Conservation (phyloP, 257 asterid genomes). For the Penstemon barbatus region DNA sequence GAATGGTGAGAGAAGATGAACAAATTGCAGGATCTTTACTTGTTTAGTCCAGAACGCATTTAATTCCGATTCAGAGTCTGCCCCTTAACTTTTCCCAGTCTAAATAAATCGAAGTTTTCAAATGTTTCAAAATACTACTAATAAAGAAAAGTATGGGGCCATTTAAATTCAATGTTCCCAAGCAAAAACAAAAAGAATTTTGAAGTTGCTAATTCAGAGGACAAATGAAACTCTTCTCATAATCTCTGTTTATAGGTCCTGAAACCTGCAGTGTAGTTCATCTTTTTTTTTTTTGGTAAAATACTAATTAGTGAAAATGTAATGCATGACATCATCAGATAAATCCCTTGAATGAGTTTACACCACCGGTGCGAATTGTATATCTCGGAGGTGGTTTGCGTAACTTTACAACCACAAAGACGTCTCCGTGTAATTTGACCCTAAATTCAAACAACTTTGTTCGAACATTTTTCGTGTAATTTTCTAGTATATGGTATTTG, state of each 20-base stretch:
- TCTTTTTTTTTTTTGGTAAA: background rate
- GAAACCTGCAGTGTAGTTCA: background rate
- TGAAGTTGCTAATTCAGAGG: background rate
- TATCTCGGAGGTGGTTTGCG: too few species aligned
- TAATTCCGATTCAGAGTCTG: conserved; percentile 20
- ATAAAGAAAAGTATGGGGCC: background rate
- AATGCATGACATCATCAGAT: too few species aligned
- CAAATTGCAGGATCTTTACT: background rate
- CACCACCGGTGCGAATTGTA: too few species aligned
- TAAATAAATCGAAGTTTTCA: background rate
- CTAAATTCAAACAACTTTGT: too few species aligned
- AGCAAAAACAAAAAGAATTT: conserved; percentile 25
- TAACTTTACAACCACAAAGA: too few species aligned
- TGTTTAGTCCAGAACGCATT: background rate
- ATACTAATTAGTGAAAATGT: too few species aligned
- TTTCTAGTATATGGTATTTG: too few species aligned
- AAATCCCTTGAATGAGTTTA: too few species aligned
- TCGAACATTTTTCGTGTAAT: too few species aligned
- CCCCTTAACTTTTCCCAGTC: background rate
- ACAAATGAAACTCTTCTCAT: conserved; percentile 3
- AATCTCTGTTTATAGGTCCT: background rate
- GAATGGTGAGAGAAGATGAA: background rate
- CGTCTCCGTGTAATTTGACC: too few species aligned
- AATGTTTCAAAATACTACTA: background rate
- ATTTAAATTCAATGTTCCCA: conserved; percentile 13